Evolutionary conservation across 352 stramenopile genomes (phyloP).

Genomic region (Phytophthora pini): DNA sequence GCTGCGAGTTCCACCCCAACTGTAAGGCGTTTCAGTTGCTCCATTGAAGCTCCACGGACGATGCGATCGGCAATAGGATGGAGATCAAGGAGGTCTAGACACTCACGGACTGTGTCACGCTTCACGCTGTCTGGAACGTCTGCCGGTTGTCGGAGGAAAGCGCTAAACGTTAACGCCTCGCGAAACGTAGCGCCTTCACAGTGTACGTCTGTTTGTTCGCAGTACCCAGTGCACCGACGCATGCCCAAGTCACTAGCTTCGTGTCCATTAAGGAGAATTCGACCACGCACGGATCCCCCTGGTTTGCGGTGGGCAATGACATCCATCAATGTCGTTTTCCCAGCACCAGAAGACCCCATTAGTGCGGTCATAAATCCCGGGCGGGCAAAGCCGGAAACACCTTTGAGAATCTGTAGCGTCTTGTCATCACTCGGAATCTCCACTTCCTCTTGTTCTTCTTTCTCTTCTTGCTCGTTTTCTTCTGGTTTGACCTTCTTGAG

Average conservation of each 20-base stretch:
- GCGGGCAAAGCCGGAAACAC: conserved; percentile 58
- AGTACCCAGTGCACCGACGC: conserved; percentile 56
- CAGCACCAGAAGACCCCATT: conserved; percentile 64
- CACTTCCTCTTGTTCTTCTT: conserved; percentile 4
- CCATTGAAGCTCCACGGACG: conserved; percentile 47
- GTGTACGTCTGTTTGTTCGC: conserved; percentile 57
- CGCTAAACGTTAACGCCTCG: conserved; percentile 91
- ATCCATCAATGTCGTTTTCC: conserved; percentile 48
- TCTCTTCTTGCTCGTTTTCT: not conserved
- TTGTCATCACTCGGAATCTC: conserved; percentile 1
- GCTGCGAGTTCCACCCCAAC: conserved; percentile 57
- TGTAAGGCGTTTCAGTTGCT: conserved; percentile 61
- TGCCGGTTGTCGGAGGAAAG: conserved; percentile 70
- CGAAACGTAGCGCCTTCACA: conserved; percentile 79
- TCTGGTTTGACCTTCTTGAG: conserved; percentile 11
- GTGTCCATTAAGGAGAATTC: conserved; percentile 66
- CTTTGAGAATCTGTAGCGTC: conserved; percentile 78
- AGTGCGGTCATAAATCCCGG: conserved; percentile 65
- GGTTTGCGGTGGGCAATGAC: conserved; percentile 50
- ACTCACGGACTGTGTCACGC: conserved; percentile 64
- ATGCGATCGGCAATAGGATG: conserved; percentile 60
- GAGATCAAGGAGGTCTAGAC: conserved; percentile 83
- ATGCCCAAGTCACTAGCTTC: conserved; percentile 52
- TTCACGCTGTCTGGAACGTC: conserved; percentile 47
- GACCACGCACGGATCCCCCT: conserved; percentile 37